Evolutionary conservation across 345 rosid species (phyloP).

Genomic region (Clausena lansium): DNA sequence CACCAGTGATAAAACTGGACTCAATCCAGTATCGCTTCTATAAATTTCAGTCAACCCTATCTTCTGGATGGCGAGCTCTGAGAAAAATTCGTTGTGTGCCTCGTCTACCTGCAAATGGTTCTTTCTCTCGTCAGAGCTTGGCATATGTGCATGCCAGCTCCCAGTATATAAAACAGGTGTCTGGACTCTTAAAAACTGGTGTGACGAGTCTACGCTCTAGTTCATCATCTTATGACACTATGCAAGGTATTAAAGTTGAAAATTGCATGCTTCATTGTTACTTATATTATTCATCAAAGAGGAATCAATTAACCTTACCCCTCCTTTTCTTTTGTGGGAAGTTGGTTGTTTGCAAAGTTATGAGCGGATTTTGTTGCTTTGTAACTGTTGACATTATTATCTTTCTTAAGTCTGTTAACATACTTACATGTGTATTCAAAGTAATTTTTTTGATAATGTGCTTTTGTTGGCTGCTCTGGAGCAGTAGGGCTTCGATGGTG

Average conservation of each 20-base stretch:
- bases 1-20: conserved; percentile 55
- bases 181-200: conserved; percentile 90
- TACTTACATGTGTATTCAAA: neutral
- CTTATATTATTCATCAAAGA: neutral
- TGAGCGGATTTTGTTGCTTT: neutral
- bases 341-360: neutral
- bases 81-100: conserved; percentile 54
- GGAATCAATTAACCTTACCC: neutral
- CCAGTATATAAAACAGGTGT: conserved; percentile 85
- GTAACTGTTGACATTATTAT: neutral
- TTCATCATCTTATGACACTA: conserved; percentile 82
- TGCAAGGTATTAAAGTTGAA: conserved; percentile 59
- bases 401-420: neutral
- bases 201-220: conserved; percentile 86
- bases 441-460: neutral
- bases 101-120: conserved; percentile 61
- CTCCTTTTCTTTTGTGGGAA: neutral
- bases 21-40: conserved; percentile 57
- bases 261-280: neutral
- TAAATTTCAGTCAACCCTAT: conserved; percentile 52
- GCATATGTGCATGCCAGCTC: conserved; percentile 94
- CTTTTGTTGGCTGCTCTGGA: neutral
- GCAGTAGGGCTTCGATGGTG: neutral
- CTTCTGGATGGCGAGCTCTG: conserved; percentile 74
- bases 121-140: conserved; percentile 85